These are phyloP conservation scores for Lipomyces spencermartinsiae DNA, from an alignment of 805 yeast genomes.

Conservation along the genomic window DNA sequence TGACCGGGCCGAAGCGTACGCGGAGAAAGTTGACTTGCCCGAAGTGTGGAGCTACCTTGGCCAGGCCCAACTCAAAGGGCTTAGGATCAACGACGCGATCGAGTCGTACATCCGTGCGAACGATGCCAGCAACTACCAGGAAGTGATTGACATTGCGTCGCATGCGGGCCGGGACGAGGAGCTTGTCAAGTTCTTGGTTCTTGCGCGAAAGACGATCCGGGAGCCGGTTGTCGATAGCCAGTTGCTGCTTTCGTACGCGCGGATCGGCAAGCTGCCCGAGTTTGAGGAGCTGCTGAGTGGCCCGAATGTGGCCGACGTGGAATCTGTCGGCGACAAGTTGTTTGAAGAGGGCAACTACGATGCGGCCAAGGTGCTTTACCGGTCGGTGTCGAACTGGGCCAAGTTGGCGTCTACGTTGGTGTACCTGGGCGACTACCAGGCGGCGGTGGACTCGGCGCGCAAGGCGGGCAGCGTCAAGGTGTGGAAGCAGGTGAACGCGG, in stretches of 20 bases:
- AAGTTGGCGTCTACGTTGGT: slow-evolving; percentile 97
- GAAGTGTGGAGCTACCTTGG: slow-evolving; percentile 96
- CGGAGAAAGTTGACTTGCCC: slow-evolving; percentile 83
- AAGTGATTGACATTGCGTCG: slow-evolving; percentile 92
- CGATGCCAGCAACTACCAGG: slow-evolving; percentile 87
- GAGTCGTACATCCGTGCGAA: slow-evolving; percentile 89
- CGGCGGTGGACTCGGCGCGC: slow-evolving; percentile 98
- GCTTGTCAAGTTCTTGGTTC: slow-evolving; percentile 78
- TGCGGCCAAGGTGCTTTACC: slow-evolving; percentile 88
- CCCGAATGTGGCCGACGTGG: slow-evolving; percentile 91
- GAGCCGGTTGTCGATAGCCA: slow-evolving; percentile 95
- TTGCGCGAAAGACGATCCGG: slow-evolving; percentile 91
- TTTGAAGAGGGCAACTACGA: slow-evolving; percentile 81
- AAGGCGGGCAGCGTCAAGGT: slow-evolving; percentile 92
- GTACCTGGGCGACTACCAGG: slow-evolving; percentile 87
- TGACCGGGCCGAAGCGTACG: slow-evolving; percentile 92
- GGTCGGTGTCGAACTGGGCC: slow-evolving; percentile 89
- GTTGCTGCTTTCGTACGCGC: slow-evolving; percentile 84
- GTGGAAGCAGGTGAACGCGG: slow-evolving; percentile 97
- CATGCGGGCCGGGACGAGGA: slow-evolving; percentile 97
- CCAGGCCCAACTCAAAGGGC: slow-evolving; percentile 92
- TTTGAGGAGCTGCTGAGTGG: slow-evolving; percentile 84
- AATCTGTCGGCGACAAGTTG: slow-evolving; percentile 88
- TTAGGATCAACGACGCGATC: slow-evolving; percentile 89
- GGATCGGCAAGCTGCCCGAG: slow-evolving; percentile 73